Evolutionary conservation across 1,139 yeast genomes (phyloP).

Genomic region (Meyerozyma guilliermondii): DNA sequence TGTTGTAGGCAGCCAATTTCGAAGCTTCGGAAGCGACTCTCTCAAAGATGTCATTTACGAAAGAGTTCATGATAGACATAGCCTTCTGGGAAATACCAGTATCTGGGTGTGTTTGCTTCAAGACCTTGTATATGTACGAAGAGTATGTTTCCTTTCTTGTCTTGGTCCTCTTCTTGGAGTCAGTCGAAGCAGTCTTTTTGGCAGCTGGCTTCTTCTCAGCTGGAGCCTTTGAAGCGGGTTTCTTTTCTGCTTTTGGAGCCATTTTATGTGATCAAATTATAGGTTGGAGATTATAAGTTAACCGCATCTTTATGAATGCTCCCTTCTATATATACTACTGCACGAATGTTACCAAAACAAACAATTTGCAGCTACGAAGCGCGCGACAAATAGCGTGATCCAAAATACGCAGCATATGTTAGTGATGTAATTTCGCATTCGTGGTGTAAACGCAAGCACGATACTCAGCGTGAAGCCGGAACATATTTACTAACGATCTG

Average conservation of each 20-base stretch:
- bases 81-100: constrained; percentile 99
- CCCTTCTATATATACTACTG: constrained; percentile 1
- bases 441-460: neutral
- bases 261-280: constrained; percentile 12
- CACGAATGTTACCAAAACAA: neutral
- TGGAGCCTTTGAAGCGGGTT: constrained; percentile 27
- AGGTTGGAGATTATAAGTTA: neutral
- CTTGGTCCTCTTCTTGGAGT: constrained; percentile 91
- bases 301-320: neutral
- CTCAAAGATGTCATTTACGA: constrained; percentile 93
- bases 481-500: neutral
- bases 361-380: neutral
- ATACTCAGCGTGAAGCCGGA: neutral
- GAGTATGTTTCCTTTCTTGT: constrained; percentile 99
- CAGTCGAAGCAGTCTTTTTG: constrained; percentile 46
- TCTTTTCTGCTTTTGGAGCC: constrained; percentile 29
- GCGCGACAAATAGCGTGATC: neutral
- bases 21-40: constrained; percentile 98
- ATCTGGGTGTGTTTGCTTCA: constrained; percentile 99
- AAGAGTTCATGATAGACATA: constrained; percentile 98
- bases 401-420: neutral
- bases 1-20: constrained; percentile 98
- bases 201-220: constrained; percentile 30
- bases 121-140: constrained; percentile 96
- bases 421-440: neutral